These are phyloP conservation scores for Microthlaspi erraticum DNA, from an alignment of 345 rosid species.

Conservation along the genomic window DNA sequence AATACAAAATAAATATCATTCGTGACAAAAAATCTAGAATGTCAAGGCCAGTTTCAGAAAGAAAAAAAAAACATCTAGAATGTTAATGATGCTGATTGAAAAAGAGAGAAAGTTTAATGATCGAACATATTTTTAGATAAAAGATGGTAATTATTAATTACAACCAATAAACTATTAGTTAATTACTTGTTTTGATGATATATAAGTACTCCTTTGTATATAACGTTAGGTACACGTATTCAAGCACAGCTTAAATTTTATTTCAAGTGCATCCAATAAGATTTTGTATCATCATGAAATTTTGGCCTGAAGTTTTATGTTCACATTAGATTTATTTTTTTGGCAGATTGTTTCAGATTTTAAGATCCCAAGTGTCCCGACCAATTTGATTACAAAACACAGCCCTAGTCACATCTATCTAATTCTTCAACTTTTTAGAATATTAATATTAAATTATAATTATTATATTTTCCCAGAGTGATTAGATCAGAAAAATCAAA, in stretches of 20 bases:
- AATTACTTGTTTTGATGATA: not conserved
- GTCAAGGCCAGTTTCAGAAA: no score
- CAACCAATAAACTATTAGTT: constrained; percentile 5
- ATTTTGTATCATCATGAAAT: constrained; percentile 28
- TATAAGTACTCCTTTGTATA: not conserved
- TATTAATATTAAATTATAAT: constrained; percentile 22
- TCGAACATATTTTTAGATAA: not conserved
- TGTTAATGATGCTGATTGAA: no score
- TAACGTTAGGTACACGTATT: constrained; percentile 26
- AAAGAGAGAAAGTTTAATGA: not conserved
- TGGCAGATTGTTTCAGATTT: constrained; percentile 17
- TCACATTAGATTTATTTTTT: constrained; percentile 29
- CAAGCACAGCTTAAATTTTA: constrained; percentile 19
- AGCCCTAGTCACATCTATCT: constrained; percentile 42
- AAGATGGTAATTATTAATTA: not conserved
- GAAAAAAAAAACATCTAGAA: not conserved
- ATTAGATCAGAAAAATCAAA: constrained; percentile 36
- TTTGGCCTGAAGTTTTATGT: constrained; percentile 30
- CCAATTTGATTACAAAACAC: constrained; percentile 24
- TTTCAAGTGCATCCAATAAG: constrained; percentile 28
- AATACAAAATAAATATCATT: constrained; percentile 12
- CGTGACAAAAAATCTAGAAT: not conserved
- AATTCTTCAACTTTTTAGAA: constrained; percentile 30
- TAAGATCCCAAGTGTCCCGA: constrained; percentile 30
- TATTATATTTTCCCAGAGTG: constrained; percentile 11